Conservation (phyloP, 129 eudicot species). For the Cynara cardunculus region DNA sequence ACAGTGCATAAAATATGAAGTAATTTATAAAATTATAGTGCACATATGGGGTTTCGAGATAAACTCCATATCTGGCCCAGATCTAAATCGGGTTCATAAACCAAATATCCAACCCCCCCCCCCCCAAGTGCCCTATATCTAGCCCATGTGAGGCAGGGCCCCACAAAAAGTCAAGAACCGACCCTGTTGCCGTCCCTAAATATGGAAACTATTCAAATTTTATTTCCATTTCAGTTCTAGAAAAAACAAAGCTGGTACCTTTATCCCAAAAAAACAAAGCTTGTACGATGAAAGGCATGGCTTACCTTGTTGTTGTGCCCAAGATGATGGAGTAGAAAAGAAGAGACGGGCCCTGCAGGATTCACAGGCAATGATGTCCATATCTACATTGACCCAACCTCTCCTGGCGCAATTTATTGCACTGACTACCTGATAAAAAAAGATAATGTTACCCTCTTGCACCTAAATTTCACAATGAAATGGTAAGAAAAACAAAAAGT, state of each 20-base stretch:
- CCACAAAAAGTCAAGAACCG: not conserved
- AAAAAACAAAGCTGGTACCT: not conserved
- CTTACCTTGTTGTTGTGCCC: constrained; percentile 83
- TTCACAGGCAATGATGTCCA: constrained; percentile 75
- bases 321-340: constrained; percentile 81
- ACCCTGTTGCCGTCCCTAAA: not conserved
- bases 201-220: not conserved
- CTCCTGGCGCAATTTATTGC: constrained; percentile 85
- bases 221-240: not conserved
- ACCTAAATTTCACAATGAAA: not conserved
- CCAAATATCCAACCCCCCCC: not conserved
- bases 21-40: not conserved
- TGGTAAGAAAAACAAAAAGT: not conserved
- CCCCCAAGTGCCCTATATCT: not conserved
- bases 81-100: not conserved
- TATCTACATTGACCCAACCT: constrained; percentile 91
- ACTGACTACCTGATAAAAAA: constrained; percentile 59
- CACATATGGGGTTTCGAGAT: not conserved
- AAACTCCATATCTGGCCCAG: not conserved
- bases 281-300: constrained; percentile 18
- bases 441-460: constrained; percentile 18
- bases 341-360: constrained; percentile 86
- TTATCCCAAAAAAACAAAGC: not conserved
- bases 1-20: not conserved
- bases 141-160: not conserved